Evolutionary conservation across 2,329 filamentous ascomycete species (phyloP).

Genomic region (Fusarium burgessii): DNA sequence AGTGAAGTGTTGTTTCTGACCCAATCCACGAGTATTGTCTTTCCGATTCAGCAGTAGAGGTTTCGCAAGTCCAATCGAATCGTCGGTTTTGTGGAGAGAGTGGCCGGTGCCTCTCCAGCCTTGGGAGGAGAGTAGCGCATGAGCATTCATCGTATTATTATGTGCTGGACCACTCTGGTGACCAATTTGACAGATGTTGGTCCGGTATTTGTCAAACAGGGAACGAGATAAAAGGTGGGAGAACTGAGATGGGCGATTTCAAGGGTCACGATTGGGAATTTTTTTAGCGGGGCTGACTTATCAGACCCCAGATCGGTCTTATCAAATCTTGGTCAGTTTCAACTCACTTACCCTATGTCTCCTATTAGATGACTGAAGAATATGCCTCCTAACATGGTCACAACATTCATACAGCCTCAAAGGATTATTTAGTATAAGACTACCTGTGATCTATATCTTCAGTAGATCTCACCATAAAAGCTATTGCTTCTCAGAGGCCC

Average conservation of each 20-base stretch:
- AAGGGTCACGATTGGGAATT: constrained; percentile 25
- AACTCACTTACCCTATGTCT: too few relatives aligned
- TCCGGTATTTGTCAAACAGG: background rate
- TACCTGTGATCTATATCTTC: too few relatives aligned
- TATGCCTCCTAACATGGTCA: too few relatives aligned
- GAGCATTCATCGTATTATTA: constrained; percentile 76
- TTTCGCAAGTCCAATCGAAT: constrained; percentile 80
- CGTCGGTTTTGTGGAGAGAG: constrained; percentile 81
- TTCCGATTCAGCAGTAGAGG: constrained; percentile 88
- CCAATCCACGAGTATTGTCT: constrained; percentile 82
- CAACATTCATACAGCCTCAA: too few relatives aligned
- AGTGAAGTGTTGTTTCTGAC: constrained; percentile 75
- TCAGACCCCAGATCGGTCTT: constrained; percentile 21
- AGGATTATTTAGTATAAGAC: too few relatives aligned
- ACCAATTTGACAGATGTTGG: background rate
- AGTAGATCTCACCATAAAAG: too few relatives aligned
- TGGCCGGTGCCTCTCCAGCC: constrained; percentile 93
- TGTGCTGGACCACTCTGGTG: background rate
- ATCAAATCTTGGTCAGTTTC: too few relatives aligned
- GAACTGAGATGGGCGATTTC: background rate
- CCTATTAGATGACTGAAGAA: too few relatives aligned
- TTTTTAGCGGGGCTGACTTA: constrained; percentile 50
- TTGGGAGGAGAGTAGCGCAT: constrained; percentile 83
- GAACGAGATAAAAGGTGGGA: background rate
- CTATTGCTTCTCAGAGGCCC: too few relatives aligned